phyloP scores from a whole-genome alignment of 2,329 filamentous ascomycete species.

The Colletotrichum eleusines region DNA sequence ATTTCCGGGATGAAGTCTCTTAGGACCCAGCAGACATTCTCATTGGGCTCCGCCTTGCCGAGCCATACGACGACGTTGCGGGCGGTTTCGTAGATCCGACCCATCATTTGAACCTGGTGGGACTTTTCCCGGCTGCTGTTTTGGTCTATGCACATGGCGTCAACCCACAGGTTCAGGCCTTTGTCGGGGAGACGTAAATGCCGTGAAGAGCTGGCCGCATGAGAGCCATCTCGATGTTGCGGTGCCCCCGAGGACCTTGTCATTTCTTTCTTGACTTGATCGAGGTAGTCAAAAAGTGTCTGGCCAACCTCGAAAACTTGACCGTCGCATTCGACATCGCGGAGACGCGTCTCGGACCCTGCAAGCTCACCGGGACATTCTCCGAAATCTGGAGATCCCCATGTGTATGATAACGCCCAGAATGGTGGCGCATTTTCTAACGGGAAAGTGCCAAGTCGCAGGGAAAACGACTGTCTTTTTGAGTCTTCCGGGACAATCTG shows the following conservation, averaged over 20 bases:
- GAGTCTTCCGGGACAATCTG: not conserved
- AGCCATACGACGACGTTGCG: slow-evolving; percentile 26
- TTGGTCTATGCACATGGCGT: slow-evolving; percentile 44
- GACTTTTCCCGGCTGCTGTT: slow-evolving; percentile 34
- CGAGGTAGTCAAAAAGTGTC: slow-evolving; percentile 24
- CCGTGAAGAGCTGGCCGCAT: not conserved
- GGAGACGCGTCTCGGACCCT: not conserved
- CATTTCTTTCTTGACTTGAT: slow-evolving; percentile 13
- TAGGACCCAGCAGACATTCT: slow-evolving; percentile 41
- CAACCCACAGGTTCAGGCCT: slow-evolving; percentile 39
- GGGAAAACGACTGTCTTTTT: not conserved
- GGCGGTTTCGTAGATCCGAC: slow-evolving; percentile 40
- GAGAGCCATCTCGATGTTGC: not conserved
- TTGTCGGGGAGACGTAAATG: not conserved
- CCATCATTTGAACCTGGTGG: slow-evolving; percentile 43
- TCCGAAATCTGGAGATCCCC: slow-evolving; percentile 7
- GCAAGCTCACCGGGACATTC: not conserved
- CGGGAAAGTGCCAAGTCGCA: not conserved
- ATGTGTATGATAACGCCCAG: slow-evolving; percentile 32
- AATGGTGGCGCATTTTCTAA: slow-evolving; percentile 8
- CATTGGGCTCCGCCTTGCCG: slow-evolving; percentile 17
- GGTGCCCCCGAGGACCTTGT: too few species aligned
- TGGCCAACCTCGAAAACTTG: not conserved
- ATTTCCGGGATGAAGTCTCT: slow-evolving; percentile 23
- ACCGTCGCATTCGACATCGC: slow-evolving; percentile 11